These are phyloP conservation scores for Maudiozyma serrabonitensis DNA, from an alignment of 805 yeast species.

Conservation along the genomic window DNA sequence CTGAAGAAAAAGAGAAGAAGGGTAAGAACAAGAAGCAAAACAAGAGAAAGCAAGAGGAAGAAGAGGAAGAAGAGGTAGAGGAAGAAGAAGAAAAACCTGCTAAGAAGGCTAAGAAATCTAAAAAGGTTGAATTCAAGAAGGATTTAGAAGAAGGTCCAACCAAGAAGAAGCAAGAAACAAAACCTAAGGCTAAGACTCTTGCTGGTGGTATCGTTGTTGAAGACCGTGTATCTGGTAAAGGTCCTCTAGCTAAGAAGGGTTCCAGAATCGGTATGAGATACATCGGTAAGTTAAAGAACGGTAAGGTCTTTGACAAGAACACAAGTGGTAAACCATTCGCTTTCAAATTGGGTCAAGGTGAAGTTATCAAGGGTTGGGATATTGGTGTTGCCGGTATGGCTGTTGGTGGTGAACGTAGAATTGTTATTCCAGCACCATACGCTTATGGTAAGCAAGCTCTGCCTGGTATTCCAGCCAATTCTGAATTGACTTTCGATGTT, in stretches of 20 bases:
- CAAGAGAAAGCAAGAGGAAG: slow-evolving; percentile 25
- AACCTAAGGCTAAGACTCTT: slow-evolving; percentile 61
- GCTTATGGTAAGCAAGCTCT: slow-evolving; percentile 91
- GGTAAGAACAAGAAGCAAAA: slow-evolving; percentile 27
- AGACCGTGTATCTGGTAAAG: slow-evolving; percentile 85
- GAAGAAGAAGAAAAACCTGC: slow-evolving; percentile 23
- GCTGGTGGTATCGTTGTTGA: slow-evolving; percentile 91
- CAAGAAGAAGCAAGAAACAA: slow-evolving; percentile 25
- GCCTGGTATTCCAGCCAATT: slow-evolving; percentile 97
- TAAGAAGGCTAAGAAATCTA: slow-evolving; percentile 37
- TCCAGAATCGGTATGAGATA: slow-evolving; percentile 92
- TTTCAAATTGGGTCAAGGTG: slow-evolving; percentile 91
- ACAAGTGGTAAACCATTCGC: slow-evolving; percentile 92
- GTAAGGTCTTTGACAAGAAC: slow-evolving; percentile 94
- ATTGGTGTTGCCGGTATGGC: slow-evolving; percentile 98
- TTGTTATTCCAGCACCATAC: slow-evolving; percentile 88
- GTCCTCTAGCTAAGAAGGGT: slow-evolving; percentile 79
- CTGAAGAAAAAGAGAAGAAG: slow-evolving; percentile 37
- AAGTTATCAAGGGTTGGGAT: slow-evolving; percentile 98
- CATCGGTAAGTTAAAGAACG: slow-evolving; percentile 95
- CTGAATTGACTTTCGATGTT: slow-evolving; percentile 92
- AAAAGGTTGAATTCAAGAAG: slow-evolving; percentile 81
- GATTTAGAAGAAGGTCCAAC: slow-evolving; percentile 94
- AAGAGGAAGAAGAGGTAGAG: slow-evolving; percentile 19
- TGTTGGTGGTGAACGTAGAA: slow-evolving; percentile 98